phyloP scores from a whole-genome alignment of 331 rosid genomes.

The Cydonia oblonga region DNA sequence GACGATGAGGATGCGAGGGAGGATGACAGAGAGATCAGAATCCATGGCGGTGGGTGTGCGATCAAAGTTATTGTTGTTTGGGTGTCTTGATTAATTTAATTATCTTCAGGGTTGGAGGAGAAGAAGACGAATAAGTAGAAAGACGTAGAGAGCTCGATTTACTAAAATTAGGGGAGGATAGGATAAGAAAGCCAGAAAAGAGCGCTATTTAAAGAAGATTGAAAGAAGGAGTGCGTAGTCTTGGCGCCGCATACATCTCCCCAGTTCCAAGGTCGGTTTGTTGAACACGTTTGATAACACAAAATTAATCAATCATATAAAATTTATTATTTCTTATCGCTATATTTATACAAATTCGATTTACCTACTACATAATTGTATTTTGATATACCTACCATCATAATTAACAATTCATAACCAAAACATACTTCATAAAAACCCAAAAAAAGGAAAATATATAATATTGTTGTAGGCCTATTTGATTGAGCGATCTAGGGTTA shows the following conservation, averaged over 20 bases:
- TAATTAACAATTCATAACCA: no score
- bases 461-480: no score
- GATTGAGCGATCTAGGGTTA: no score
- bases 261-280: background rate
- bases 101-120: background rate
- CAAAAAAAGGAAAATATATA: background rate
- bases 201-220: background rate
- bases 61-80: background rate
- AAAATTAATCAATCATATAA: background rate
- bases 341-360: background rate
- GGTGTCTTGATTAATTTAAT: background rate
- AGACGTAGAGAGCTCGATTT: background rate
- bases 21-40: slow-evolving; percentile 64
- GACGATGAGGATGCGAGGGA: slow-evolving; percentile 88
- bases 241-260: background rate
- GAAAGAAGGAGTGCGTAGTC: background rate
- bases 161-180: background rate
- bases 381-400: no score
- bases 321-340: background rate
- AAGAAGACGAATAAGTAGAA: background rate
- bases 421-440: no score
- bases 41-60: slow-evolving; percentile 14
- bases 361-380: no score
- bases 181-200: background rate
- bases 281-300: no score